phyloP scores from a whole-genome alignment of 805 yeast genomes.

The Ogataea sp. region DNA sequence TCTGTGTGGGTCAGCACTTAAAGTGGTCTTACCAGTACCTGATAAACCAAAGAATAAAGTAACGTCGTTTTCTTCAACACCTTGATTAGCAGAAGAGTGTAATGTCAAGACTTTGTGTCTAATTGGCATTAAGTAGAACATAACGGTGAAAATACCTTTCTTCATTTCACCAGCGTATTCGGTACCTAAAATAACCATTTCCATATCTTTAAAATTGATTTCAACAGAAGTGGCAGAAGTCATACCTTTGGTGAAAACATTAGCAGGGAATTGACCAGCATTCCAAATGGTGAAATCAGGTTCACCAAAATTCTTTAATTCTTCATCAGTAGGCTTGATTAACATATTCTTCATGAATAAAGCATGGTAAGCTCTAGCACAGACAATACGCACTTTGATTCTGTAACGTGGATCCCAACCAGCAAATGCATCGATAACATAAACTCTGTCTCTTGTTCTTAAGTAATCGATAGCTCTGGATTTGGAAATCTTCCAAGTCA shows the following conservation, averaged over 20 bases:
- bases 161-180: slow-evolving; percentile 99
- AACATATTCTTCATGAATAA: slow-evolving; percentile 97
- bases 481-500: slow-evolving; percentile 91
- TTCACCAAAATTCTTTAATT: slow-evolving; percentile 82
- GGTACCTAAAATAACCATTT: slow-evolving; percentile 97
- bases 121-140: slow-evolving; percentile 98
- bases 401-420: slow-evolving; percentile 99
- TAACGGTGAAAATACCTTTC: slow-evolving; percentile 97
- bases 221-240: slow-evolving; percentile 93
- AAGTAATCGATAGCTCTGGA: slow-evolving; percentile 95
- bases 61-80: slow-evolving; percentile 71
- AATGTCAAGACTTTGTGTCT: slow-evolving; percentile 84
- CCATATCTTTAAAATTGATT: slow-evolving; percentile 95
- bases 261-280: slow-evolving; percentile 98
- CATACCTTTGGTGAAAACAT: slow-evolving; percentile 94
- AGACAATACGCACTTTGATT: slow-evolving; percentile 88
- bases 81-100: slow-evolving; percentile 95
- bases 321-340: slow-evolving; percentile 90
- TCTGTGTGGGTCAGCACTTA: slow-evolving; percentile 94
- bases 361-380: slow-evolving; percentile 98
- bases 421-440: slow-evolving; percentile 93
- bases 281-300: slow-evolving; percentile 98
- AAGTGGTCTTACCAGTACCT: slow-evolving; percentile 97
- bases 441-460: slow-evolving; percentile 90
- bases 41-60: slow-evolving; percentile 94